Evolutionary conservation across 164 flowering plant species (phyloP), one percentile per base, ranked within the genome.

Genomic region (Litsea cubeba): DNA sequence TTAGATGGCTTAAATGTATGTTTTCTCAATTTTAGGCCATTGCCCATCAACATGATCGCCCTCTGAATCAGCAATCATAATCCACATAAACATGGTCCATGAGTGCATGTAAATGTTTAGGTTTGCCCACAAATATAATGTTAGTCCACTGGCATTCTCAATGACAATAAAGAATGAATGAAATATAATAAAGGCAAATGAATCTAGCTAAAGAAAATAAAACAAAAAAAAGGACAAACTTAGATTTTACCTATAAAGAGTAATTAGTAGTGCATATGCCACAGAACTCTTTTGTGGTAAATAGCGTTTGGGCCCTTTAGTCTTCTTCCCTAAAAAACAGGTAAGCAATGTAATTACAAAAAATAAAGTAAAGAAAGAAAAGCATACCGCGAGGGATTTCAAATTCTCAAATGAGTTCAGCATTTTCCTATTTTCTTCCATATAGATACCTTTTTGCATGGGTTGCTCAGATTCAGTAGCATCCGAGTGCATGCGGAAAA

Each of bases 231-330:
- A 50, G 70, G 17, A 18, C 11, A 64, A 51, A 14, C 14, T 25
- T 11, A 11, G 17, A 25, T 24, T 35, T 15, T 22, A 93, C 99
- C 97, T 92, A 79, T 91, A 87, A 26, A 96, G 90, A 24, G 98
- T 78, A 77, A 96, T 85, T 77, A 96, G 71, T 24, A 96, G 78
- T 2, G 99, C 99, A 85, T 91, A 91, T 65, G 99, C 88, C 35
- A 82, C 97, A 60, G 98, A 94, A 76, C 89, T 94, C 83, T 84
- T n/a, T 76, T 92, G 89, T 1, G 99, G 99, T 25, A 94, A 40
- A 78, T 96, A 96, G 2, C 85, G 87, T 76, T 75, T 89, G 51
- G 79, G 46, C 54, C 81, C 87, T 70, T 85, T 87, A 7, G 74
- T 64, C 77, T 83, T 91, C 81, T 83, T 88, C 64, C 89, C 99